Base-by-base conservation (phyloP, 179 eudicot species). In the Nepenthes alata region DNA sequence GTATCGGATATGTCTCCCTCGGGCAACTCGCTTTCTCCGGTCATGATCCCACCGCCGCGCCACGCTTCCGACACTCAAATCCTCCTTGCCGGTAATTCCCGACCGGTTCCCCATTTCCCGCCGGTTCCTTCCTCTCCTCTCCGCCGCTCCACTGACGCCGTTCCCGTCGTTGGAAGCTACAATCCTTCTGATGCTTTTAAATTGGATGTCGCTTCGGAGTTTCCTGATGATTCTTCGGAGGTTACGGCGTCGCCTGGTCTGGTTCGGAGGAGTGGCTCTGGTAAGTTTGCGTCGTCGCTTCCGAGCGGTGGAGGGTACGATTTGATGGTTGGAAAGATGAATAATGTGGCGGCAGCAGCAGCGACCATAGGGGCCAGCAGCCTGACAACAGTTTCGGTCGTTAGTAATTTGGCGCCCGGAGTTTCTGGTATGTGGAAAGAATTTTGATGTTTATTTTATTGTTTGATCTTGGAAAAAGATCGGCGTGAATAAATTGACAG, bases 31-130 rank as follows among this genome's bases (percentile, higher is more conserved):
- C 75, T 86, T 6, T 89, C 96, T 12, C 98, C 98, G 37, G 98
- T 93, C 16, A 89, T 93, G 98, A 93, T 93, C 54, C 95, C 95
- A 0, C 96, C 95, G 5, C 83, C 97, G 0, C 85, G 89, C 7
- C 91, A 79, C 66, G 74, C 72, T 35, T 82, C 87, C 47, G 81
- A 88, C 41, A 77, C 83, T 3, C 78, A 39, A 35, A 15, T 72
- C 34, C 60, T 72, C 58, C 61, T 77, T 52, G 53, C 67, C 56
- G 15, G 38, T 71, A 64, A 9, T 44, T 69, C 72, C 72, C 62
- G 55, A 14, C 14, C 62, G 53, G 65, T 62, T 34, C 50, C 77
- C 62, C 37, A 67, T 9, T 57, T 13, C 35, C 71, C 58, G 11
- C 68, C 69, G 9, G 47, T 66, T 4, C 67, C 72, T 1, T 59